phyloP scores from a whole-genome alignment of 78 protist genomes.

The Thecamonas trahens region DNA sequence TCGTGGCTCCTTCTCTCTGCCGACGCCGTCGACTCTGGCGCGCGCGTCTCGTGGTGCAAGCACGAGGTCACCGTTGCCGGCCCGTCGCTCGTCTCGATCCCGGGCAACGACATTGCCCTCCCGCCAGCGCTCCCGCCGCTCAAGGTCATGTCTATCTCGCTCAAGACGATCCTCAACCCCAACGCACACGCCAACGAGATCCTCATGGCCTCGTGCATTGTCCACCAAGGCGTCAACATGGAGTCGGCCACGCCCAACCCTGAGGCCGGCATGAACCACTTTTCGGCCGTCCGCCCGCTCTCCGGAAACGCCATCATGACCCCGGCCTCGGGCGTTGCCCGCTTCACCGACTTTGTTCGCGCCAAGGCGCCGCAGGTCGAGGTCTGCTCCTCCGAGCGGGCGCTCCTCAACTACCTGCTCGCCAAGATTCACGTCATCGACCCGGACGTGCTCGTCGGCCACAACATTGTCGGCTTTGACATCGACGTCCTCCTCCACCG shows the following conservation, averaged over 20 bases:
- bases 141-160: slow-evolving; percentile 22
- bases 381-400: slow-evolving; percentile 27
- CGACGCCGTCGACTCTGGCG: neutral
- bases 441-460: slow-evolving; percentile 80
- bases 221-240: slow-evolving; percentile 12
- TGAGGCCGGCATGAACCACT: neutral
- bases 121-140: slow-evolving; percentile 56
- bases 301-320: no score
- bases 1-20: slow-evolving; percentile 55
- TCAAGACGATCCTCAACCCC: slow-evolving; percentile 22
- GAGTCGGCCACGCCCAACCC: slow-evolving; percentile 32
- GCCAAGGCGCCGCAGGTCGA: no score
- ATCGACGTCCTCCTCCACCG: slow-evolving; percentile 86
- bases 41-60: slow-evolving; percentile 11
- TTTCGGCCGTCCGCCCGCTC: neutral
- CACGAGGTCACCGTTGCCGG: neutral
- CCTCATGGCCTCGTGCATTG: slow-evolving; percentile 13
- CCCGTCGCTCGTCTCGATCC: neutral
- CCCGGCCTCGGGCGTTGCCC: no score
- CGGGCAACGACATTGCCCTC: neutral
- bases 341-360: slow-evolving; percentile 19
- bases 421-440: slow-evolving; percentile 42
- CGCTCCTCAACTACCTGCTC: slow-evolving; percentile 32
- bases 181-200: slow-evolving; percentile 17
- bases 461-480: slow-evolving; percentile 77